A percentile compares a stretch with the other conserved stretches of the same genome.
phyloP scores from a whole-genome alignment of 2,329 filamentous ascomycete genomes.

The Paramyrothecium sp. region DNA sequence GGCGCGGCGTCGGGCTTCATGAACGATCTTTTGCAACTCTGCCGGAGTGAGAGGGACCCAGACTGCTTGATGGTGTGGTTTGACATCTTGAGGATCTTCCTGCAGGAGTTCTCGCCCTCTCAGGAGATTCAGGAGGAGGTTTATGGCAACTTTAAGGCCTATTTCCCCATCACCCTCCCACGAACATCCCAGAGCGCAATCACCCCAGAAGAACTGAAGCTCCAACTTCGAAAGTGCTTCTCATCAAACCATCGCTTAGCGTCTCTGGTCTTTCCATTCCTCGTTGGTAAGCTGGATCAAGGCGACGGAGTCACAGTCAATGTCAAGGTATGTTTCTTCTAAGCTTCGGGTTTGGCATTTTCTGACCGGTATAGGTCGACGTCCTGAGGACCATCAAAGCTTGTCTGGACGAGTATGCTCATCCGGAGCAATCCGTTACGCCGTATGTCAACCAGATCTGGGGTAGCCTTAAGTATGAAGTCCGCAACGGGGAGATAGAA shows the following conservation, averaged over 20 bases:
- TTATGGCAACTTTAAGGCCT: conserved; percentile 56
- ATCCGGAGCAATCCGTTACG: conserved; percentile 43
- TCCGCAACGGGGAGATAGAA: conserved; percentile 58
- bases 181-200: conserved; percentile 50
- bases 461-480: conserved; percentile 62
- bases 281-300: conserved; percentile 57
- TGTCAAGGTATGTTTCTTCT: conserved; percentile 45
- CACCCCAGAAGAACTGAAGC: conserved; percentile 56
- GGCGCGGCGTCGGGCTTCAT: conserved; percentile 46
- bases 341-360: background rate
- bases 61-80: conserved; percentile 59
- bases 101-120: conserved; percentile 43
- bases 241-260: conserved; percentile 47
- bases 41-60: conserved; percentile 55
- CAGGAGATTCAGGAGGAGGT: conserved; percentile 46
- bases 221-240: conserved; percentile 52
- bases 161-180: conserved; percentile 58
- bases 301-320: conserved; percentile 57
- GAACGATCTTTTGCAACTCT: conserved; percentile 47
- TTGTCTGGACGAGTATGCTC: conserved; percentile 48
- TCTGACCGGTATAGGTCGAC: conserved; percentile 40
- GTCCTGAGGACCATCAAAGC: conserved; percentile 55
- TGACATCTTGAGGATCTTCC: conserved; percentile 42
- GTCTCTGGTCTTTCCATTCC: conserved; percentile 47
- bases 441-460: conserved; percentile 53